These are phyloP conservation scores for Boletus rex-veris DNA, from an alignment of 768 basidiomycete species.

Conservation along the genomic window DNA sequence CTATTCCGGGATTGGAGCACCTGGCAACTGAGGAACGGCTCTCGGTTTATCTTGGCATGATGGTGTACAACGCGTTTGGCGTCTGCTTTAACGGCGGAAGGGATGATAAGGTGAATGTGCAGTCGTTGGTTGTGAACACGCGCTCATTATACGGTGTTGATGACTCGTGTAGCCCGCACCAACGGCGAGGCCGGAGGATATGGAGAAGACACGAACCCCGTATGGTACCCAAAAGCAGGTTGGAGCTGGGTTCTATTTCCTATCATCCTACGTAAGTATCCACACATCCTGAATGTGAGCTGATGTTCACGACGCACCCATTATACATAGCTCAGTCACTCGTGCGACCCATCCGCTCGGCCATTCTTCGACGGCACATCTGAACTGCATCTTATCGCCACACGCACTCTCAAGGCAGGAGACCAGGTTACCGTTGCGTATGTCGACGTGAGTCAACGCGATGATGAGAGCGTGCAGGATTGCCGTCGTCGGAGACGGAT, in stretches of 20 bases:
- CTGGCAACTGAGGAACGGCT: constrained; percentile 65
- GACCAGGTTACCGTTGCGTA: constrained; percentile 75
- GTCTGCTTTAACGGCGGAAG: constrained; percentile 65
- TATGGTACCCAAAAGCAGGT: constrained; percentile 72
- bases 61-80: constrained; percentile 76
- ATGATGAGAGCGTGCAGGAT: constrained; percentile 50
- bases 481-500: constrained; percentile 62
- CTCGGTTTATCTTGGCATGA: constrained; percentile 58
- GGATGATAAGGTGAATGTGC: constrained; percentile 57
- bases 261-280: constrained; percentile 65
- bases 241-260: constrained; percentile 69
- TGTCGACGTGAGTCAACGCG: constrained; percentile 60
- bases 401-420: constrained; percentile 63
- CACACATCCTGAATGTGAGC: background rate
- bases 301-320: background rate
- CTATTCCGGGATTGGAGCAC: constrained; percentile 69
- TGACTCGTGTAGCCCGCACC: constrained; percentile 44
- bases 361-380: constrained; percentile 69
- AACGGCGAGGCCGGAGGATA: constrained; percentile 58
- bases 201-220: constrained; percentile 74
- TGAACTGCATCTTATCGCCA: constrained; percentile 68
- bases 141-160: background rate
- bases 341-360: constrained; percentile 64
- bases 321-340: constrained; percentile 54
- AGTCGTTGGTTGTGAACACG: background rate